phyloP scores from a whole-genome alignment of 345 rosid species.

The Pistacia vera region DNA sequence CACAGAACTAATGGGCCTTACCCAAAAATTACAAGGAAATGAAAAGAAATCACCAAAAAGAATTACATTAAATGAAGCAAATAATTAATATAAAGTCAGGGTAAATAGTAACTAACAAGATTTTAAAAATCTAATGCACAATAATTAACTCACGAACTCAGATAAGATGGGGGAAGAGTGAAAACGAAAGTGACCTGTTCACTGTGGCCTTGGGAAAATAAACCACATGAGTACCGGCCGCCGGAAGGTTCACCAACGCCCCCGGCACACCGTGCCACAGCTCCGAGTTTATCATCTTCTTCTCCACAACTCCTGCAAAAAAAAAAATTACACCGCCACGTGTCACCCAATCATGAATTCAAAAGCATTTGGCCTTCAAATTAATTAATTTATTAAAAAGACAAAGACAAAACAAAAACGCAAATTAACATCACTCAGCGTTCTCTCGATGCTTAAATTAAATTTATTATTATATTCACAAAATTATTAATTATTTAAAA shows the following conservation, averaged over 20 bases:
- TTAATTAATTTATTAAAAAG: background rate
- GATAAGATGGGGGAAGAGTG: background rate
- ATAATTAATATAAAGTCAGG: background rate
- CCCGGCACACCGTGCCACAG: slow-evolving; percentile 81
- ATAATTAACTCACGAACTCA: background rate
- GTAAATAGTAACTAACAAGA: slow-evolving; percentile 7
- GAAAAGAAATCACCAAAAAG: background rate
- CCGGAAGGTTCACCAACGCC: slow-evolving; percentile 63
- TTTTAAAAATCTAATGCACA: background rate
- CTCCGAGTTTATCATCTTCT: slow-evolving; percentile 65
- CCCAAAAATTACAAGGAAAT: no score
- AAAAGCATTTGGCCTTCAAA: background rate
- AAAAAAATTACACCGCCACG: slow-evolving; percentile 17
- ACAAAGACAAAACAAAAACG: slow-evolving; percentile 11
- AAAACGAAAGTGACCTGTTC: slow-evolving; percentile 51
- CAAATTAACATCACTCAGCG: slow-evolving; percentile 9
- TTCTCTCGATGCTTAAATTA: slow-evolving; percentile 18
- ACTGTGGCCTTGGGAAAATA: slow-evolving; percentile 87
- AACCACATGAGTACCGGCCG: slow-evolving; percentile 63
- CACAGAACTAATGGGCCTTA: no score
- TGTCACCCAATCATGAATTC: slow-evolving; percentile 24
- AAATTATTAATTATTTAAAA: background rate
- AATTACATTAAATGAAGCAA: background rate
- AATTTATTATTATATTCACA: background rate
- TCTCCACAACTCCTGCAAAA: slow-evolving; percentile 42